A percentile compares a stretch with the other conserved stretches of the same genome.
These are phyloP conservation scores for Paraglomus occultum DNA, from an alignment of 192 early-diverging fungal genomes.

Conservation along the genomic window DNA sequence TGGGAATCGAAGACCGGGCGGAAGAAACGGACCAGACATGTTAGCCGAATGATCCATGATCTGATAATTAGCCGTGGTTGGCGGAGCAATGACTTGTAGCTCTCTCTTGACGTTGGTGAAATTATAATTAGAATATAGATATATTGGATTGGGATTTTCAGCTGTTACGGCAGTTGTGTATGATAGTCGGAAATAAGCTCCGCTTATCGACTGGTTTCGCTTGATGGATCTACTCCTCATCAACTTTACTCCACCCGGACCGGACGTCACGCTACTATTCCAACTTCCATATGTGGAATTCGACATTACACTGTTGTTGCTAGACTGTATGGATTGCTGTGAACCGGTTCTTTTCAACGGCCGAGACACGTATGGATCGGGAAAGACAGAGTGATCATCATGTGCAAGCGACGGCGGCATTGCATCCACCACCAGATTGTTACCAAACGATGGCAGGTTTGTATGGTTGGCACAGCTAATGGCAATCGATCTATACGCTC, in stretches of 20 bases:
- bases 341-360: conserved; percentile 33
- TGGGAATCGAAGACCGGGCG: conserved; percentile 75
- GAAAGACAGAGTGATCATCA: conserved; percentile 23
- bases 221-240: conserved; percentile 1
- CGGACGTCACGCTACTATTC: conserved; percentile 10
- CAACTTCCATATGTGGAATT: conserved; percentile 29
- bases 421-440: conserved; percentile 23
- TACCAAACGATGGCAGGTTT: conserved; percentile 34
- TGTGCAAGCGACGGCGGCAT: background rate
- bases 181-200: conserved; percentile 33
- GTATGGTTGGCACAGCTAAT: conserved; percentile 45
- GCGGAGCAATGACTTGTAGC: conserved; percentile 58
- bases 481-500: conserved; percentile 71
- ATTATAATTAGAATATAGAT: conserved; percentile 76
- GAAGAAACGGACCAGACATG: conserved; percentile 60
- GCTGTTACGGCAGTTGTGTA: conserved; percentile 31
- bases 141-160: conserved; percentile 42
- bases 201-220: too few species aligned
- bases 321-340: conserved; percentile 31
- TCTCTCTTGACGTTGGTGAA: conserved; percentile 70
- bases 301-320: conserved; percentile 32
- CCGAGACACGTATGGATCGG: conserved; percentile 18
- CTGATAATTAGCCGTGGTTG: conserved; percentile 41
- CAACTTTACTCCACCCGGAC: conserved; percentile 22
- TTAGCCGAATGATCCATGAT: conserved; percentile 60